phyloP scores from a whole-genome alignment of 768 basidiomycete genomes.

The Psilocybe cubensis region DNA sequence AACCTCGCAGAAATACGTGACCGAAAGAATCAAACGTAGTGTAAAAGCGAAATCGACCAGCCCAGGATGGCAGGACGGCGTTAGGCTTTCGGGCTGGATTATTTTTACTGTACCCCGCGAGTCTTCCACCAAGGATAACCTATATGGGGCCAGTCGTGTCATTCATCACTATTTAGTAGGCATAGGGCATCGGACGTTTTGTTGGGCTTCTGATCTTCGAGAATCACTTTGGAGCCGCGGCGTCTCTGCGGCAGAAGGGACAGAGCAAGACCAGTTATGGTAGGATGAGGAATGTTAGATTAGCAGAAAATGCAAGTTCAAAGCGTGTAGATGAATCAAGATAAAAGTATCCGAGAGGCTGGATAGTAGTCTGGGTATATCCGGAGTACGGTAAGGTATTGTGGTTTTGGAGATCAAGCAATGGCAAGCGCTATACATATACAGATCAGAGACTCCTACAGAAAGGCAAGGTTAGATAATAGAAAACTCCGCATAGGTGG shows the following conservation, averaged over 20 bases:
- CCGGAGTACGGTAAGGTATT: conserved; percentile 17
- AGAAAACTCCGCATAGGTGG: conserved; percentile 12
- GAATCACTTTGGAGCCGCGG: conserved; percentile 34
- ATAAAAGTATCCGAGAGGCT: conserved; percentile 25
- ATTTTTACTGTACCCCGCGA: not conserved
- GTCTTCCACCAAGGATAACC: not conserved
- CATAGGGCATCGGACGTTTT: conserved; percentile 20
- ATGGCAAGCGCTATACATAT: conserved; percentile 54
- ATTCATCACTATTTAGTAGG: conserved; percentile 4
- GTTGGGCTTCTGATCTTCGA: conserved; percentile 36
- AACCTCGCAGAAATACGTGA: not conserved
- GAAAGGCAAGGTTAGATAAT: conserved; percentile 14
- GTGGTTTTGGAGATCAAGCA: conserved; percentile 30
- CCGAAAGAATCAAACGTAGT: not conserved
- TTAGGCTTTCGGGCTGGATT: not conserved
- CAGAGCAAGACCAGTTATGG: conserved; percentile 2
- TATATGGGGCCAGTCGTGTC: conserved; percentile 3
- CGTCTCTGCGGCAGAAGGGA: conserved; percentile 34
- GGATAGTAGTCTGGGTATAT: conserved; percentile 15
- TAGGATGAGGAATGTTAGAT: conserved; percentile 10
- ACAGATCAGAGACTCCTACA: conserved; percentile 66
- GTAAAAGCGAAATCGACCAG: not conserved
- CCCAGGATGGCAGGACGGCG: not conserved
- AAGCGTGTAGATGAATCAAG: not conserved
- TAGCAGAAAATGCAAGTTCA: conserved; percentile 5